Conservation (phyloP, 305 asterid genomes). For the Fraxinus albicans region DNA sequence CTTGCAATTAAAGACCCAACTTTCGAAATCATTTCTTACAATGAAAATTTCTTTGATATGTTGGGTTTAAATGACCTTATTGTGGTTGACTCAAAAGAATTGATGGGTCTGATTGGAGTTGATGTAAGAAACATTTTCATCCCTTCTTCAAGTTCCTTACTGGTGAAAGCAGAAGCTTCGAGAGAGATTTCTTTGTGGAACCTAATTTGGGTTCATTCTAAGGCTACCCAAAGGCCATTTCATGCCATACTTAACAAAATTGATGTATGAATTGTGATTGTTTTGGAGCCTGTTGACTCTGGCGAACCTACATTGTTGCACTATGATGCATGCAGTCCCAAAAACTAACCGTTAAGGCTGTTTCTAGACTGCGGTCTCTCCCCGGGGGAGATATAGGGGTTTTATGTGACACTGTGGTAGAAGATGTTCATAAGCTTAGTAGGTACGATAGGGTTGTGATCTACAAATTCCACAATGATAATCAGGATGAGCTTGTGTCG, state of each 20-base stretch:
- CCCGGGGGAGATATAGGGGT: constrained; percentile 53
- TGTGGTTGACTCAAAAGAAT: constrained; percentile 1
- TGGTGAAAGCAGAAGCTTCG: constrained; percentile 37
- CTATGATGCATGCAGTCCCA: constrained; percentile 55
- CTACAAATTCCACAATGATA: constrained; percentile 67
- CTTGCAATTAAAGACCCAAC: constrained; percentile 44
- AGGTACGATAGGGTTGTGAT: constrained; percentile 70
- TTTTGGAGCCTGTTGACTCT: constrained; percentile 61
- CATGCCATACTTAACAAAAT: constrained; percentile 68
- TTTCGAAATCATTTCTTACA: constrained; percentile 43
- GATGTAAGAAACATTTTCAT: constrained; percentile 61
- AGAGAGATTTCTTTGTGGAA: constrained; percentile 54
- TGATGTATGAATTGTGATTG: constrained; percentile 65
- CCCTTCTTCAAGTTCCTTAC: constrained; percentile 36
- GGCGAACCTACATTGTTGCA: constrained; percentile 44
- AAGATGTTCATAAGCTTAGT: constrained; percentile 59
- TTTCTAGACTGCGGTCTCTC: constrained; percentile 49
- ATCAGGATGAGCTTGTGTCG: constrained; percentile 67
- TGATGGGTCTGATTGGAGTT: constrained; percentile 34
- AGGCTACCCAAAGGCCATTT: constrained; percentile 39
- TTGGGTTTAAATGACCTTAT: constrained; percentile 36
- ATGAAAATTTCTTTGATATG: constrained; percentile 59
- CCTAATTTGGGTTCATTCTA: constrained; percentile 59
- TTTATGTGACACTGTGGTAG: constrained; percentile 54
- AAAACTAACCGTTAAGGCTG: constrained; percentile 50